Evolutionary conservation across 2,329 filamentous ascomycete genomes (phyloP), one percentile per base, ranked within the genome.

Genomic region (Colletotrichum sansevieriae): DNA sequence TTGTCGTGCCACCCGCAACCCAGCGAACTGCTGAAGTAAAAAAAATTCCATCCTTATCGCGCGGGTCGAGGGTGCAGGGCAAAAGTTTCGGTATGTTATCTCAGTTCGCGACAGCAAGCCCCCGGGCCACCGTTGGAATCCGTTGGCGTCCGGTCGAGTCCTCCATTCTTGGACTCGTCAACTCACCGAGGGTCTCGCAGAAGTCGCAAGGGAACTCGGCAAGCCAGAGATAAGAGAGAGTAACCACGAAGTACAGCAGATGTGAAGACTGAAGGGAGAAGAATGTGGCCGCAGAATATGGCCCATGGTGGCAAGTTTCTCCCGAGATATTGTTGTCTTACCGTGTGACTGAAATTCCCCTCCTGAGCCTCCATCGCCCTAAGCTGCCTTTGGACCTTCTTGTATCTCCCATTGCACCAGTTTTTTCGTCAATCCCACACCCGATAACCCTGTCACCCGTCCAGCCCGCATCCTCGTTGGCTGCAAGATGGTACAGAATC

Each of bases 11-110:
- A 59, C 65, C 44, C 59, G 13, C 56, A 44, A 55, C 9, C 22
- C 22, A 22, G 22, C 22, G 4, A 22, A 55, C 12, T n/a, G 25
- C 22, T 55, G 25, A 49, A 49, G 58, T 60, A 51, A 37, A 37
- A 59, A 65, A 46, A 37, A 37, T 63, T 29, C 41, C 33, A 33
- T 55, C 44, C 66, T 65, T 69, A 69, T 69, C 66, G 55, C 66
- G 29, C 29, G 7, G 33, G 46, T 20, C 20, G 41, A 8, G 57
- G 43, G 35, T 41, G 25, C 47, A n/a, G 35, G 12, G 20, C 47
- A 29, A 39, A 29, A 18, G 35, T 52, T 52, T 52, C 33, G 46
- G 18, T 52, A 22, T 37, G 20, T 15, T 39, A 63, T 52, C 41
- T 44, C 12, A 25, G 51, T n/a, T 29, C 47, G 35, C 52, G 37